Conservation (phyloP, 768 basidiomycete genomes). For the Boletales sp. region DNA sequence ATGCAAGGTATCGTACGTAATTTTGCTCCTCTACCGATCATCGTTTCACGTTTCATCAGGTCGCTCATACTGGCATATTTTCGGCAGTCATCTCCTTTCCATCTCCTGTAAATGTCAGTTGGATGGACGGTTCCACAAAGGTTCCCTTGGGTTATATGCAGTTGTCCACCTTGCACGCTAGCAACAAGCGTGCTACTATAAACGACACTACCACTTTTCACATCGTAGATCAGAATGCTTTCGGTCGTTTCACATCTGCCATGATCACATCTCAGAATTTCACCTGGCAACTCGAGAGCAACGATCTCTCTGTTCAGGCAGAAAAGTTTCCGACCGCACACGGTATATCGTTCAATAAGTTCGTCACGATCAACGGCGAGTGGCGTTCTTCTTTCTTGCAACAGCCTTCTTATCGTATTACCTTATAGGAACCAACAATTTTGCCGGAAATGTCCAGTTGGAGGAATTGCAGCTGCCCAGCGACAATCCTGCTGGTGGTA, state of each 20-base stretch:
- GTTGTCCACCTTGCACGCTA: constrained; percentile 46
- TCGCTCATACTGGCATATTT: constrained; percentile 65
- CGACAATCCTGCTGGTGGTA: constrained; percentile 64
- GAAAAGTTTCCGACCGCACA: constrained; percentile 64
- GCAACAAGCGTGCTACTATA: constrained; percentile 53
- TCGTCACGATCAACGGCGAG: constrained; percentile 52
- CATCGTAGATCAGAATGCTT: constrained; percentile 53
- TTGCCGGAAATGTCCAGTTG: constrained; percentile 52
- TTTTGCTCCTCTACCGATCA: neutral
- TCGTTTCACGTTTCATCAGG: constrained; percentile 32
- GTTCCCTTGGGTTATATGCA: constrained; percentile 53
- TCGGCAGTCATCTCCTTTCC: constrained; percentile 60
- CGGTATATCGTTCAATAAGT: constrained; percentile 62
- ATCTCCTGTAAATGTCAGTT: constrained; percentile 53
- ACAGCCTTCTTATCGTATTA: neutral
- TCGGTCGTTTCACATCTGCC: constrained; percentile 55
- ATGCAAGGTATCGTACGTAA: constrained; percentile 52
- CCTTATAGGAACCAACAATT: constrained; percentile 54
- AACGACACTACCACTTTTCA: constrained; percentile 58
- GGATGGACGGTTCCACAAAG: constrained; percentile 49
- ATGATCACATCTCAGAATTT: constrained; percentile 68
- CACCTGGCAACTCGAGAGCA: constrained; percentile 60
- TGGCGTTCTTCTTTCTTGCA: neutral
- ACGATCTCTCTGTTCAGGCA: constrained; percentile 60
- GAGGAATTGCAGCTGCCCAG: constrained; percentile 61